Conservation (phyloP, 1,284 basidiomycete genomes). For the Leccinum griseonigrum region DNA sequence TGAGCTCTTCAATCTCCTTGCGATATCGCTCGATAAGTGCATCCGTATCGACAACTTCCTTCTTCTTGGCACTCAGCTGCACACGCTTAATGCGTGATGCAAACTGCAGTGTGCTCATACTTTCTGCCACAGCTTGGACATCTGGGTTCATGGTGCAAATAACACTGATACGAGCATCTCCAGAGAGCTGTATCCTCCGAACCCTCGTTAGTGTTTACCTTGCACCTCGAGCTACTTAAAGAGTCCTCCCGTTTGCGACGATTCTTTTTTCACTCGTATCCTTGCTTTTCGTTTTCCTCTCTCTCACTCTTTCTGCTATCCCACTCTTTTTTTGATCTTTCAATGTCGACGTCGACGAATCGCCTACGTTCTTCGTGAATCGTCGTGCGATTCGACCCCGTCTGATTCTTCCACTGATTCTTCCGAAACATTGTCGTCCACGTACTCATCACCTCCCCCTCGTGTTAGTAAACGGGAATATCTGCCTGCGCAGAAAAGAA, state of each 20-base stretch:
- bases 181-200: conserved; percentile 53
- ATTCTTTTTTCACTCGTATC: neutral
- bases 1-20: conserved; percentile 87
- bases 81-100: conserved; percentile 87
- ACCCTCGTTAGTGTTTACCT: neutral
- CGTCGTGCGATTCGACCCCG: conserved; percentile 17
- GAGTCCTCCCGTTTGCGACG: neutral
- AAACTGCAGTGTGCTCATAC: conserved; percentile 83
- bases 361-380: conserved; percentile 20
- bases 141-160: conserved; percentile 95
- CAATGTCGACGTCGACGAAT: conserved; percentile 7
- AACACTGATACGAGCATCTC: conserved; percentile 94
- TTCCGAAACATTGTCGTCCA: conserved; percentile 30
- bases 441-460: conserved; percentile 25
- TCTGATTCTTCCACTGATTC: conserved; percentile 23
- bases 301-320: neutral
- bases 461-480: conserved; percentile 73
- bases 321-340: neutral
- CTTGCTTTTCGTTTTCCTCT: neutral
- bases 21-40: conserved; percentile 90
- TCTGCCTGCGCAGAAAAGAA: conserved; percentile 73
- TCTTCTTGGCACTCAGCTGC: conserved; percentile 84
- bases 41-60: conserved; percentile 91
- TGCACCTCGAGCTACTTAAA: conserved; percentile 26
- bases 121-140: conserved; percentile 70